Evolutionary conservation across 2,329 filamentous ascomycete species (phyloP), one percentile per base, ranked within the genome.

Genomic region (Sclerotinia nivalis): DNA sequence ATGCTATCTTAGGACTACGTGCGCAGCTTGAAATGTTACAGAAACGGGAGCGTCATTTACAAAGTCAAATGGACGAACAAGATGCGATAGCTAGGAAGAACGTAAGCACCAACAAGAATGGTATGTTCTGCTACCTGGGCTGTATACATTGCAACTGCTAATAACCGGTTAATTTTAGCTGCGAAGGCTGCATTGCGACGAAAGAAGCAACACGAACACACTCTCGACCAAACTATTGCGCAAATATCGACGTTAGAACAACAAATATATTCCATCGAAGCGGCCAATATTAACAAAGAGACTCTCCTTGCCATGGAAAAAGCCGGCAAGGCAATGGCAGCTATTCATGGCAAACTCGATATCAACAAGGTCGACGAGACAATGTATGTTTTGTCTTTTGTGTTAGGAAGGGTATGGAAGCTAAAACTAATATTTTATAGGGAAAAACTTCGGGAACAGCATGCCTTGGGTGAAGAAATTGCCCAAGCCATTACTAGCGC

Each of bases 201-300:
- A 81, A 98, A 98, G 88, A 98, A 99, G 87, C 86, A 89, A 75
- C 93, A 96, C 78, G 93, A 98, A 81, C 91, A 94, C 81, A 93
- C 92, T 69, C 88, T 97, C 71, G 93, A 97, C 75, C 94, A 97
- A 82, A 98, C 95, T 1, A 87, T 88, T 71, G 88, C 91, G 45
- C 95, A 98, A 82, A 96, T 98, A 78, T 88, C 89, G 76, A 97
- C 96, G 31, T 86, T 99, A 58, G 96, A 99, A 81, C 91, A 94
- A 79, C 93, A 99, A 81, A 96, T 98, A 79, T 96, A 96, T 81
- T 91, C 92, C 71, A 98, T 99, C 84, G 96, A 99, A 82, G 93
- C 94, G 61, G 96, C 96, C 72, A 99, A 98, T 80, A 97, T 99
- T 84, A 99, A 99, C 85, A 90, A 95, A 82, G 94, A 97, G 85